Percentiles rank a stretch among this genome's conserved stretches.
phyloP scores from a whole-genome alignment of 257 asterid species.

The Pogostemon cablin region DNA sequence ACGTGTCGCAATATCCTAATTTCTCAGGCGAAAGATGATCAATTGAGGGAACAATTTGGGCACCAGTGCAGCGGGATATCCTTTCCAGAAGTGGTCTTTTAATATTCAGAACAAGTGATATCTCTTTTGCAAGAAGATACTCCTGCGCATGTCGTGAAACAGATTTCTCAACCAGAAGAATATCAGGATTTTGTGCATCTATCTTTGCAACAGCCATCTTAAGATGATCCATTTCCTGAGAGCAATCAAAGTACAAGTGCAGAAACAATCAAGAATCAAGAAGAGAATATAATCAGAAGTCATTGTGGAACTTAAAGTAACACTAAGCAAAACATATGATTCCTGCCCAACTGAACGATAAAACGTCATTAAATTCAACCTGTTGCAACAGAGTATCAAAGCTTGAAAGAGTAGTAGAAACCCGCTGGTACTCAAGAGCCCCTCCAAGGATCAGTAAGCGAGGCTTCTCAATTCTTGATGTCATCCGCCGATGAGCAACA shows the following conservation, averaged over 20 bases:
- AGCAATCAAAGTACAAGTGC: constrained; percentile 33
- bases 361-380: constrained; percentile 50
- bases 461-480: constrained; percentile 84
- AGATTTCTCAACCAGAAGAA: constrained; percentile 97
- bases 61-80: constrained; percentile 89
- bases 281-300: constrained; percentile 11
- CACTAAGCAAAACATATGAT: constrained; percentile 4
- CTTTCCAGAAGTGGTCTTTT: constrained; percentile 92
- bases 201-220: constrained; percentile 98
- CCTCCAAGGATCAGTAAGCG: constrained; percentile 92
- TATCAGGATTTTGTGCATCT: constrained; percentile 80
- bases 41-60: constrained; percentile 86
- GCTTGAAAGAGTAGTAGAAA: constrained; percentile 88
- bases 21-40: constrained; percentile 80
- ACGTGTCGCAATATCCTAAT: constrained; percentile 80
- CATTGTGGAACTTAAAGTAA: not conserved
- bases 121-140: constrained; percentile 88
- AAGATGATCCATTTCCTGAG: constrained; percentile 98
- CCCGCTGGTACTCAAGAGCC: constrained; percentile 96
- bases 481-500: constrained; percentile 95
- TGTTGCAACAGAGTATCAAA: constrained; percentile 94
- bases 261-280: constrained; percentile 15
- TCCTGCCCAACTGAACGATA: constrained; percentile 9
- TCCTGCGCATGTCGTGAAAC: constrained; percentile 97
- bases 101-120: constrained; percentile 87